Conservation (phyloP, 2,329 filamentous ascomycete genomes). For the Nannizzia gypsea region DNA sequence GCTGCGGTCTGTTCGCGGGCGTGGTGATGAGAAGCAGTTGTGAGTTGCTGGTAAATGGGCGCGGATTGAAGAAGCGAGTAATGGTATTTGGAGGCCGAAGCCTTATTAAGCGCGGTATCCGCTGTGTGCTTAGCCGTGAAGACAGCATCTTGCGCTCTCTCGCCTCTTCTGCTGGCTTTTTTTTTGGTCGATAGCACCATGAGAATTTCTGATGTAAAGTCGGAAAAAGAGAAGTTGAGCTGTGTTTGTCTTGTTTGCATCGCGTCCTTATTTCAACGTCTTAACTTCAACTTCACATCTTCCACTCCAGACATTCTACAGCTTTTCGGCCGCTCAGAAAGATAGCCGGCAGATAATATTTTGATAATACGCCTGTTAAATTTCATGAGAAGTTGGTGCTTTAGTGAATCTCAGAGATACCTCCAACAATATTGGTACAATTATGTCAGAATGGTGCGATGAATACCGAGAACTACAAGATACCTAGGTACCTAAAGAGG, state of each 20-base stretch:
- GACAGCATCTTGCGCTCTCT: slow-evolving; percentile 22
- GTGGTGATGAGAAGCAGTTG: slow-evolving; percentile 39
- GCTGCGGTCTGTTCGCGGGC: slow-evolving; percentile 46
- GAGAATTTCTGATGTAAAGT: slow-evolving; percentile 5
- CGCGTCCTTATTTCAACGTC: neutral
- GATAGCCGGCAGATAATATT: too few species aligned
- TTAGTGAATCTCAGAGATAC: too few species aligned
- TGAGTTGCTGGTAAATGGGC: slow-evolving; percentile 48
- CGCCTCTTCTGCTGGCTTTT: neutral
- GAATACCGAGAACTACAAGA: too few species aligned
- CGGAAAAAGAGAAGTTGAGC: neutral
- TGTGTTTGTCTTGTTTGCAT: slow-evolving; percentile 14
- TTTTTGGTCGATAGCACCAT: neutral
- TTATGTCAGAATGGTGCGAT: too few species aligned
- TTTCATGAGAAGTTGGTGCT: too few species aligned
- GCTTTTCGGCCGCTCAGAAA: too few species aligned
- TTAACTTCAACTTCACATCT: too few species aligned
- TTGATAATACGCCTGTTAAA: too few species aligned
- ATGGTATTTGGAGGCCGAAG: slow-evolving; percentile 23
- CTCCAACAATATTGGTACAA: too few species aligned
- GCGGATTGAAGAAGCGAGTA: slow-evolving; percentile 19
- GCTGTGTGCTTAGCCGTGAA: slow-evolving; percentile 25
- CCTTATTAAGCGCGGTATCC: slow-evolving; percentile 30
- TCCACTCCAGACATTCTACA: too few species aligned
- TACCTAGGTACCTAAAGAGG: too few species aligned